Evolutionary conservation across 2,329 filamentous ascomycete genomes (phyloP), one percentile per base, ranked within the genome.

Genomic region (Sodiomyces alkalinus): DNA sequence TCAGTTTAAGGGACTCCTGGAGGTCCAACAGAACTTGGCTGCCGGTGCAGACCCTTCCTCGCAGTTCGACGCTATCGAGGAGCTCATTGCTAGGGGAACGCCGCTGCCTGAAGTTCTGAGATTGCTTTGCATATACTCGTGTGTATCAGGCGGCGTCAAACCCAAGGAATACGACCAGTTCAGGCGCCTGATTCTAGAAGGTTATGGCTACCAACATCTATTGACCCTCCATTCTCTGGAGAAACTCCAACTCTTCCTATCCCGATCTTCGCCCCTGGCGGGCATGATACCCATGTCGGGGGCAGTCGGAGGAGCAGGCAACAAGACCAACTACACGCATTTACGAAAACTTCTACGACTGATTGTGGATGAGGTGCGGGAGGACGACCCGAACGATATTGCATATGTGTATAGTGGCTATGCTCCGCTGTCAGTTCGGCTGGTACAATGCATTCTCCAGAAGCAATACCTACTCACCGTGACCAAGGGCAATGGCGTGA

Each of bases 361-460:
- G 11, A 92, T 94, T 47, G 79, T 94, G 31, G 90, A 98, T 48
- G 90, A 96, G 48, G 87, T 98, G 21, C 86, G 92, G 46, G 90
- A 98, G 52, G 76, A 90, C 33, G 80, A 92, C 26, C 90, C 90
- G 3, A 81, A 90, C 43, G 90, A 98, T 43, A 77, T 96, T 35
- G 80, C 86, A n/a, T 98, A 98, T 45, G 86, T 94, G 8, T 98
- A 96, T 55, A 92, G 82, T 38, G 92, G 90, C 29, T 98, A 96
- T 47, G 90, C 92, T 4, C 92, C 90, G 0, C 66, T 98, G 9
- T 92, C 82, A 24, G 71, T 96, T 30, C 76, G 90, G 11, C 68
- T 98, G 4, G 78, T 98, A 5, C 92, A 98, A 52, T 90, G 82
- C 47, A 70, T 96, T 27, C 56, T 98, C 26, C 86, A 96, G 50